Evolutionary conservation across 345 rosid species (phyloP).

Genomic region (Citrus trifoliata): DNA sequence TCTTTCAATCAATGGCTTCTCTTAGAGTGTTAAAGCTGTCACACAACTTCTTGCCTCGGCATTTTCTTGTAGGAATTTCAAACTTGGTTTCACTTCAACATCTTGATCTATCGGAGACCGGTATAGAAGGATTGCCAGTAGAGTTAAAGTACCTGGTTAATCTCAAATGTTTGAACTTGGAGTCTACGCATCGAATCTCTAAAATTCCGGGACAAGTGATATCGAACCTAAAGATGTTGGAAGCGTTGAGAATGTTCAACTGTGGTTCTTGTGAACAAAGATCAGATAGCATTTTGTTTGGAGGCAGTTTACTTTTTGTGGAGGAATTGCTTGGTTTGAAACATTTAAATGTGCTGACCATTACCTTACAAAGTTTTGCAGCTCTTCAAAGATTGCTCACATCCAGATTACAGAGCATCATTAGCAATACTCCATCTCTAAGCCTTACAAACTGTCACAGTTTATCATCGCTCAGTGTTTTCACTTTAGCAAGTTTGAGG

Average conservation of each 20-base stretch:
- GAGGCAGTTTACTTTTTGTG: background rate
- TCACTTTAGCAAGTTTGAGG: background rate
- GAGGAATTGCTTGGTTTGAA: conserved; percentile 12
- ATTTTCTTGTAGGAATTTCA: conserved; percentile 2
- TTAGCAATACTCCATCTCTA: background rate
- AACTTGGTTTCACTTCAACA: conserved; percentile 9
- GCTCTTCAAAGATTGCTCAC: background rate
- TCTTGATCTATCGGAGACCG: conserved; percentile 21
- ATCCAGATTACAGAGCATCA: background rate
- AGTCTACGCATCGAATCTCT: background rate
- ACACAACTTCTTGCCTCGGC: conserved; percentile 8
- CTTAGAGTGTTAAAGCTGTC: conserved; percentile 33
- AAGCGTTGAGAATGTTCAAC: background rate
- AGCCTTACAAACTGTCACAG: background rate
- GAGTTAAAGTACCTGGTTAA: conserved; percentile 22
- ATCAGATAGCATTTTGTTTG: no score
- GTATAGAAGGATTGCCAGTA: conserved; percentile 17
- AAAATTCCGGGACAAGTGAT: conserved; percentile 9
- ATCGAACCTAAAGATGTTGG: background rate
- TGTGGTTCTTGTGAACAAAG: background rate
- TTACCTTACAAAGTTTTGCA: background rate
- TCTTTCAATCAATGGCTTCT: conserved; percentile 21
- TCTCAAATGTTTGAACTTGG: conserved; percentile 23
- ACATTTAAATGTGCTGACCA: background rate
- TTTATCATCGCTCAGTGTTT: background rate